Evolutionary conservation across 1,139 yeast species (phyloP), one percentile per base, ranked within the genome.

Genomic region (Schwanniomyces etchellsii): DNA sequence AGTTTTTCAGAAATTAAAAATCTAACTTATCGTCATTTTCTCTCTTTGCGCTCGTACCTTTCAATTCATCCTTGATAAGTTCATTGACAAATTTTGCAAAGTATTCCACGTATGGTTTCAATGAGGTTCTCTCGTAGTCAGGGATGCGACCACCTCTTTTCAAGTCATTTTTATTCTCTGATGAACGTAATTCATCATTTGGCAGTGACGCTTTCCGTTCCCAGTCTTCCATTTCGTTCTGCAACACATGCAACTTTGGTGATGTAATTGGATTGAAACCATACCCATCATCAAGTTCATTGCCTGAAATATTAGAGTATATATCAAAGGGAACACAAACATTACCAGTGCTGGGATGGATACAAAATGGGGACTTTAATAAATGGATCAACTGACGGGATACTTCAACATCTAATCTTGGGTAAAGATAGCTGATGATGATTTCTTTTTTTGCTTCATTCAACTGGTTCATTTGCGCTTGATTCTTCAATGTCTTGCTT

Each of bases 281-380:
- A 34, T 72, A 66, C 0, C 38, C 54, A 36, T 64, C 71, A 38
- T 65, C 67, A 1, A 56, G 59, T 6, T 40, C 33, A 33, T 61
- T 52, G n/a, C 49, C 55, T 2, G 61, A 51, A 18, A 64, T 43
- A 39, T 72, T 44, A 49, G 52, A 22, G 41, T 49, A 14, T 2
- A 84, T 77, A 47, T 81, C 84, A 45, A 91, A 88, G 0, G 98
- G 96, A 5, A 93, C 96, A 74, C 98, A 91, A 4, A 91, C 84
- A 45, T 88, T 83, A n/a, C 96, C 97, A 0, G 99, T 93, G 5
- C 88, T 80, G 1, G 99, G 99, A 52, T 91, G 99, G 29, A 91
- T 80, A 64, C 97, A 91, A 55, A 93, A 91, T n/a, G 99, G 99
- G 1, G 97, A 83, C 52, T 91, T 91, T 47, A 91, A 73, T 60